These are phyloP conservation scores for Ogataea zsoltii DNA, from an alignment of 805 yeast genomes.

Conservation along the genomic window DNA sequence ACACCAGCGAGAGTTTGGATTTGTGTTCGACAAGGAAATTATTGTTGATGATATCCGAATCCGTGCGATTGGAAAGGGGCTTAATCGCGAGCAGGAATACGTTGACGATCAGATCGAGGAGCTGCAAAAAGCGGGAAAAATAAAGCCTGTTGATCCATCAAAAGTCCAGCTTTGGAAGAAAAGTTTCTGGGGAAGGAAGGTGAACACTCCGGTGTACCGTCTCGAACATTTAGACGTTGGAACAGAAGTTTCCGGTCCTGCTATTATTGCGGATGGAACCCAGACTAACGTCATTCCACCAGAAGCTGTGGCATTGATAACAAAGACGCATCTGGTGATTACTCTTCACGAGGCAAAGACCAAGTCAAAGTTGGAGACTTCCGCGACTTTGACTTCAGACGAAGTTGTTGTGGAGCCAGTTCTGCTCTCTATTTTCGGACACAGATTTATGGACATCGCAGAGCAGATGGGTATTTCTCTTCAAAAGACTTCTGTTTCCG, in stretches of 20 bases:
- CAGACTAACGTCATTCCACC: conserved; percentile 78
- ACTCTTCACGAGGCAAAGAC: conserved; percentile 16
- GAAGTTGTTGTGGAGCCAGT: conserved; percentile 59
- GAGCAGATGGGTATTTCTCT: conserved; percentile 83
- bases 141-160: conserved; percentile 24
- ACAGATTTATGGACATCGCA: conserved; percentile 85
- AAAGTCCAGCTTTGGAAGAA: conserved; percentile 38
- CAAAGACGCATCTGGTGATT: conserved; percentile 59
- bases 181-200: conserved; percentile 57
- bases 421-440: conserved; percentile 71
- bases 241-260: conserved; percentile 61
- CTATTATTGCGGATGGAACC: conserved; percentile 73
- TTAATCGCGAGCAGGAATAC: conserved; percentile 35
- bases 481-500: conserved; percentile 75
- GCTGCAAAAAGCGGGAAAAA: conserved; percentile 22
- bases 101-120: conserved; percentile 53
- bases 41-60: conserved; percentile 73
- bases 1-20: conserved; percentile 75
- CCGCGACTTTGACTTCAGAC: not conserved
- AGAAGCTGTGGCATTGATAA: conserved; percentile 50
- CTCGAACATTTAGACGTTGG: conserved; percentile 57
- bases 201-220: conserved; percentile 53
- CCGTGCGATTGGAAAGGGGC: conserved; percentile 65
- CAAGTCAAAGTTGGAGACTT: conserved; percentile 14
- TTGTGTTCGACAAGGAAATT: conserved; percentile 53